Evolutionary conservation across 305 asterid species (phyloP), one percentile per base, ranked within the genome.

Genomic region (Fraxinus paxiana): DNA sequence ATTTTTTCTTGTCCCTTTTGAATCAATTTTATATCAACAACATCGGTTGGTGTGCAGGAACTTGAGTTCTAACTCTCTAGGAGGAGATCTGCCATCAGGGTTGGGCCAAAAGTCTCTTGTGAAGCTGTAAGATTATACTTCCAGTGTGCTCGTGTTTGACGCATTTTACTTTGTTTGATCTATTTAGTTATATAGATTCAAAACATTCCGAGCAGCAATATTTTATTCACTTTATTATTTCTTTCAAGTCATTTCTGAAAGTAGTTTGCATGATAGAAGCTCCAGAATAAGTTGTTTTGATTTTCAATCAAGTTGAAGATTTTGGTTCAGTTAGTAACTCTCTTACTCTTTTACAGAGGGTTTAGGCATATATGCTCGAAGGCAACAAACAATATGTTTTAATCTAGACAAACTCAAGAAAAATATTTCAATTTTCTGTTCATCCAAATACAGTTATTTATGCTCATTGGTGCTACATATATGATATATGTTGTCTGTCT

Each of bases 31-130:
- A 26, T 63, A 77, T 73, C 20, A 63, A 22, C 73, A 22, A 20
- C 77, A 31, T 71, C 6, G n/a, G 43, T 75, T 85, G 4, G 1
- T 73, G 82, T 86, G 91, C 93, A 96, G 99, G 93, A 96, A 96
- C 82, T 87, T 96, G 90, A 96, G 97, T 84, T 85, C 95, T 56
- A 96, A 96, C 88, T 87, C 95, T 33, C 81, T 96, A 86, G 94
- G 90, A 30, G 97, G 98, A 74, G 83, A 79, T 83, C 80, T 96
- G 41, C 99, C 99, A 18, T 80, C 88, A 75, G 97, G 92, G 20
- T 78, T 94, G 90, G 92, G 95, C 51, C 91, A 91, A 83, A 91
- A 91, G 80, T 94, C 99, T 83, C 99, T 96, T 18, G 94, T 92
- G 84, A 96, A 96, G 89, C 90, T 96, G 99, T 96, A 92, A 92